phyloP scores from a whole-genome alignment of 2,329 filamentous ascomycete genomes.

The Pseudopithomyces maydicus region DNA sequence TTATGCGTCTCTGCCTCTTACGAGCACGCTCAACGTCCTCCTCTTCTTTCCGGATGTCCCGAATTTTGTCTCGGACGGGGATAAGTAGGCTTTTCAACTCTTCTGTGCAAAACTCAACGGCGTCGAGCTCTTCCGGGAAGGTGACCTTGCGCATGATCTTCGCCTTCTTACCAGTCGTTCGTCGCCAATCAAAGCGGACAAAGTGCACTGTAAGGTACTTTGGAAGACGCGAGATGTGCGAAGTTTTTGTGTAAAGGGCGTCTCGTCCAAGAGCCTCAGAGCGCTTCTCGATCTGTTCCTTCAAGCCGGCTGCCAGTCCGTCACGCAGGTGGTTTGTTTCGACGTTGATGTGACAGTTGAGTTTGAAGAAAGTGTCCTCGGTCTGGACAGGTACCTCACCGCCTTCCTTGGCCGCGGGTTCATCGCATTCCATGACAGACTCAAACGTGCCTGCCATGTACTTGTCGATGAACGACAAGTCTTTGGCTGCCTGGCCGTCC shows the following conservation, averaged over 20 bases:
- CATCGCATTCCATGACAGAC: slow-evolving; percentile 80
- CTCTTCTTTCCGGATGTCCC: slow-evolving; percentile 93
- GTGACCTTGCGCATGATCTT: slow-evolving; percentile 99
- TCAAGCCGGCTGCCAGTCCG: slow-evolving; percentile 79
- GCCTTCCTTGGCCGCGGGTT: slow-evolving; percentile 73
- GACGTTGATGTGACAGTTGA: slow-evolving; percentile 92
- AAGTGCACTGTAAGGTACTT: slow-evolving; percentile 98
- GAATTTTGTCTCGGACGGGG: slow-evolving; percentile 94
- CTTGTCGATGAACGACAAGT: slow-evolving; percentile 81
- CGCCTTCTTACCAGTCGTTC: slow-evolving; percentile 94
- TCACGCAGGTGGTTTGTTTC: slow-evolving; percentile 90
- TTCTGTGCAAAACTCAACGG: slow-evolving; percentile 94
- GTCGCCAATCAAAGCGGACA: slow-evolving; percentile 97
- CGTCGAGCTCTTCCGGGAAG: slow-evolving; percentile 90
- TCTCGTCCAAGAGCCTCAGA: slow-evolving; percentile 79
- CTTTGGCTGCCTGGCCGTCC: slow-evolving; percentile 40
- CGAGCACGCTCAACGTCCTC: slow-evolving; percentile 88
- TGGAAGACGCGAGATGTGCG: slow-evolving; percentile 85
- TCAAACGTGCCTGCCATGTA: slow-evolving; percentile 86
- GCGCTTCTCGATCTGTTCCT: slow-evolving; percentile 89
- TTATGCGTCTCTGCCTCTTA: slow-evolving; percentile 83
- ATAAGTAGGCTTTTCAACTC: slow-evolving; percentile 81
- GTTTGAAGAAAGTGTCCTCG: slow-evolving; percentile 82
- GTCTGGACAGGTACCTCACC: slow-evolving; percentile 72
- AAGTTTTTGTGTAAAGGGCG: slow-evolving; percentile 85